Conservation (phyloP, 208 protist species). For the Trypanosoma melophagium region DNA sequence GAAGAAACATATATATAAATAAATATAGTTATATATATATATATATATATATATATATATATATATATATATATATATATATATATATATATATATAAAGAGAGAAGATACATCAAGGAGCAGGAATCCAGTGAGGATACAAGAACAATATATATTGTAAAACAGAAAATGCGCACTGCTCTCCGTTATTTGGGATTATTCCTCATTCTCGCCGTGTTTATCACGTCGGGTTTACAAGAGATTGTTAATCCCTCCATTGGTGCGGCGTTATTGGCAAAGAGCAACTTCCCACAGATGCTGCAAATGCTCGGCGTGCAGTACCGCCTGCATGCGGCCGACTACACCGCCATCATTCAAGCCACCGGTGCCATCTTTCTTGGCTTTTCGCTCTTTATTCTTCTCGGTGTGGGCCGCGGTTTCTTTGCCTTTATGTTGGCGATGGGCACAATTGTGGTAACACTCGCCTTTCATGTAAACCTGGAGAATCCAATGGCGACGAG, state of each 20-base stretch:
- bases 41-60: no score
- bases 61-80: no score
- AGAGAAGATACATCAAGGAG: no score
- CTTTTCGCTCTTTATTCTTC: slow-evolving; percentile 79
- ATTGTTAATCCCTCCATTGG: slow-evolving; percentile 43
- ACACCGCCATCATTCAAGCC: slow-evolving; percentile 49
- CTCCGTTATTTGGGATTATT: slow-evolving; percentile 69
- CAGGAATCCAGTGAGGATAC: no score
- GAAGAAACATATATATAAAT: no score
- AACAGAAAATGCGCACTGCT: slow-evolving; percentile 33
- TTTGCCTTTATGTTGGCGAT: slow-evolving; percentile 75
- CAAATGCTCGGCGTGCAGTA: slow-evolving; percentile 23
- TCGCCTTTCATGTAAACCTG: slow-evolving; percentile 66
- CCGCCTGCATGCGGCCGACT: slow-evolving; percentile 33
- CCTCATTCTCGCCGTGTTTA: slow-evolving; percentile 51
- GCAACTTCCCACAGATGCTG: slow-evolving; percentile 66
- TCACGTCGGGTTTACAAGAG: slow-evolving; percentile 54
- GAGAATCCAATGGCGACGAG: slow-evolving; percentile 31
- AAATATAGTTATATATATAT: no score
- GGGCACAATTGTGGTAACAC: slow-evolving; percentile 42
- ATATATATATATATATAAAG: no score
- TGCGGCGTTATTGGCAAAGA: slow-evolving; percentile 56
- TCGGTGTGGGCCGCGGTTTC: slow-evolving; percentile 78
- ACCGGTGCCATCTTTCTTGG: slow-evolving; percentile 61
- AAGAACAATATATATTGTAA: background rate